Conservation (phyloP, 495 filamentous ascomycete species). For the Xylaria grammica region DNA sequence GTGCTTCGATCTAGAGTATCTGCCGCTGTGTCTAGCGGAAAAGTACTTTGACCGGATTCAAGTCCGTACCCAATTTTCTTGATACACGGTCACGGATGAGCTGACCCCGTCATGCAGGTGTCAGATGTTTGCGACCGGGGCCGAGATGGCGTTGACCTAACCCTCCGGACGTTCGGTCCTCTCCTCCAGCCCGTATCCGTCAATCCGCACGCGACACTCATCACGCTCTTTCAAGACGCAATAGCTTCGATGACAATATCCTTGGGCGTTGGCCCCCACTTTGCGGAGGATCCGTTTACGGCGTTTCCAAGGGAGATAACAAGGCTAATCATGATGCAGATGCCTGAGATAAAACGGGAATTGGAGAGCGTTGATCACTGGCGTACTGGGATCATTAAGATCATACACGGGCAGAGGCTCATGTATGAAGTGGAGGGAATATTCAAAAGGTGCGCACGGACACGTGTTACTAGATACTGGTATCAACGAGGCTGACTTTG, state of each 20-base stretch:
- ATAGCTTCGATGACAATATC: neutral
- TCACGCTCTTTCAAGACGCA: neutral
- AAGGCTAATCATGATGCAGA: neutral
- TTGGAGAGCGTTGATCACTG: neutral
- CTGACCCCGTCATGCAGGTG: neutral
- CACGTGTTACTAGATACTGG: neutral
- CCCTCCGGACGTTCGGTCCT: neutral
- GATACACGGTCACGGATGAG: neutral
- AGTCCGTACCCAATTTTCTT: neutral
- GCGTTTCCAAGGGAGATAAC: neutral
- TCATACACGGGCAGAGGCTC: slow-evolving; percentile 5
- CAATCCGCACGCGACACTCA: slow-evolving; percentile 12
- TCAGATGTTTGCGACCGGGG: neutral
- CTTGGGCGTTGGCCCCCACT: too few species aligned
- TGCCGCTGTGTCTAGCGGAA: neutral
- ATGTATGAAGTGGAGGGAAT: slow-evolving; percentile 9
- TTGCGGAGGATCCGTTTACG: too few species aligned
- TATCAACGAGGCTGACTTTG: neutral
- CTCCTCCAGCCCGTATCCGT: neutral
- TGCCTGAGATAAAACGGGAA: neutral
- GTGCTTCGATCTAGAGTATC: neutral
- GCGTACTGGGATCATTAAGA: slow-evolving; percentile 13
- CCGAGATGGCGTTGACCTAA: neutral
- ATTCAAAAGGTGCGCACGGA: slow-evolving; percentile 7
- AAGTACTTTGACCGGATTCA: slow-evolving; percentile 13